A percentile compares a stretch with the other conserved stretches of the same genome.
phyloP scores from a whole-genome alignment of 1,284 basidiomycete genomes.

The Ceratobasidium theobromae region DNA sequence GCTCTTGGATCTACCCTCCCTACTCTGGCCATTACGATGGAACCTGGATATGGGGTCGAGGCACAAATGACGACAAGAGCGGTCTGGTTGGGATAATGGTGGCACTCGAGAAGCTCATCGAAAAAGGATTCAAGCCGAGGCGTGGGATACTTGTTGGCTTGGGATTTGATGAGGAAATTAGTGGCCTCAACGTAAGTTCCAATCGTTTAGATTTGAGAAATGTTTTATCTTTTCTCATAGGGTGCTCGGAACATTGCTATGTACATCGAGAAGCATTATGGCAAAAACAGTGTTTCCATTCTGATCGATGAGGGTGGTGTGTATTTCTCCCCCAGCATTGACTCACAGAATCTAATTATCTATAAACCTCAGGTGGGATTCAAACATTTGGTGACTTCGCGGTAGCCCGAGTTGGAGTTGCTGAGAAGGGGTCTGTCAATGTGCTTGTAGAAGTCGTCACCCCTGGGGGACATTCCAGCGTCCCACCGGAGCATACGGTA shows the following conservation, averaged over 20 bases:
- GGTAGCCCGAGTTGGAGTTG: constrained; percentile 48
- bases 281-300: constrained; percentile 45
- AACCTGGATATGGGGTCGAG: constrained; percentile 55
- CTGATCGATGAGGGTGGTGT: constrained; percentile 47
- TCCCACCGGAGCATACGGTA: constrained; percentile 37
- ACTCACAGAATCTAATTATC: not conserved
- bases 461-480: constrained; percentile 39
- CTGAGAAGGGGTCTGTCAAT: constrained; percentile 47
- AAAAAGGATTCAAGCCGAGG: constrained; percentile 47
- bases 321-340: constrained; percentile 3
- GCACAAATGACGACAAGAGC: constrained; percentile 49
- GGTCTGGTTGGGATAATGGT: constrained; percentile 36
- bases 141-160: constrained; percentile 49
- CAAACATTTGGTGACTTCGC: constrained; percentile 42
- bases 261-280: constrained; percentile 45
- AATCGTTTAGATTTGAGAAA: not conserved
- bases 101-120: constrained; percentile 48
- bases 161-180: constrained; percentile 55
- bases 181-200: constrained; percentile 38
- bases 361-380: constrained; percentile 43
- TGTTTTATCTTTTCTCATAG: constrained; percentile 31
- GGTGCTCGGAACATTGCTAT: constrained; percentile 44
- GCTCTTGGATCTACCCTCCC: constrained; percentile 51
- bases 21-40: constrained; percentile 50
- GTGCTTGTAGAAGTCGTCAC: constrained; percentile 39